Evolutionary conservation across 2,329 filamentous ascomycete species (phyloP).

Genomic region (Apiospora sp.): DNA sequence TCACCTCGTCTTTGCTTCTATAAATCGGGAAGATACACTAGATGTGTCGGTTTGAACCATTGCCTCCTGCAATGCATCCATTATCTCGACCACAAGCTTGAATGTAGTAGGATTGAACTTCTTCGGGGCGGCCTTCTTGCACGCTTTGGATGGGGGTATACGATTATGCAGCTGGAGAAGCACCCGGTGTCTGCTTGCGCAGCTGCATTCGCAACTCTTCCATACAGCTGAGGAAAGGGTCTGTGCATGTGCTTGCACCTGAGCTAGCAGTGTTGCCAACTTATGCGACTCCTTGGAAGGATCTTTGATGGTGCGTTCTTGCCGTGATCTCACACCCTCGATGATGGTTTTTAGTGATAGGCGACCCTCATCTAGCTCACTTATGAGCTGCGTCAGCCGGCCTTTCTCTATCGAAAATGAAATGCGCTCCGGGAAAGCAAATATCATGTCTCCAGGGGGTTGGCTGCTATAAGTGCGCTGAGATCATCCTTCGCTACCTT

Average conservation of each 20-base stretch:
- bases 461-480: background rate
- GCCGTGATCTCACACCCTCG: conserved; percentile 26
- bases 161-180: background rate
- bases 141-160: background rate
- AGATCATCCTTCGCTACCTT: background rate
- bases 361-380: conserved; percentile 24
- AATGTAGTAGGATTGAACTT: too few species aligned
- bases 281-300: conserved; percentile 14
- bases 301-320: conserved; percentile 2
- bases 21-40: too few species aligned
- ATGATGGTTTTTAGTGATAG: conserved; percentile 27
- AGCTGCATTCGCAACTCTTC: background rate
- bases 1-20: too few species aligned
- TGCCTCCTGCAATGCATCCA: too few species aligned
- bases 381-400: conserved; percentile 21
- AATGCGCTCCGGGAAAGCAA: conserved; percentile 24
- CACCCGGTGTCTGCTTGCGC: background rate
- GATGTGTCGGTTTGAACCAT: too few species aligned
- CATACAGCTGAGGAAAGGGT: background rate
- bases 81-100: too few species aligned
- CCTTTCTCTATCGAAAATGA: conserved; percentile 26
- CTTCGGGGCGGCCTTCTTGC: too few species aligned
- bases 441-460: background rate
- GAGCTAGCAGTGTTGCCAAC: background rate
- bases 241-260: background rate